Conservation (phyloP, 257 asterid species). For the Forsythia suspensa region DNA sequence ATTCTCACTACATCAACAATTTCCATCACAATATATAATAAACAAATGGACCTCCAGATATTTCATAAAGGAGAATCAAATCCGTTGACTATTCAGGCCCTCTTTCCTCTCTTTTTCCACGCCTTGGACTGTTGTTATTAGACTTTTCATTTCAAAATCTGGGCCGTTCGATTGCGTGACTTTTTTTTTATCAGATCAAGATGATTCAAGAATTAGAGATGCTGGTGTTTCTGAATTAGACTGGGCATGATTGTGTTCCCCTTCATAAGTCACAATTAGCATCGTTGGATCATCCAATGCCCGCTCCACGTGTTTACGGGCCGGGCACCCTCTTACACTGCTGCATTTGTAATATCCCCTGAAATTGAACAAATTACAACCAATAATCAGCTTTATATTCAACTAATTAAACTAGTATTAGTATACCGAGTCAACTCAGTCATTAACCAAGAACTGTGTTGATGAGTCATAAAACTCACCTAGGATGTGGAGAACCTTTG, state of each 20-base stretch:
- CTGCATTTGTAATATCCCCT: slow-evolving; percentile 79
- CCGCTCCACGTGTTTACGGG: slow-evolving; percentile 69
- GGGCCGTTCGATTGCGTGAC: slow-evolving; percentile 29
- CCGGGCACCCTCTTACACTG: slow-evolving; percentile 71
- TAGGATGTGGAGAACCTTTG: slow-evolving; percentile 82
- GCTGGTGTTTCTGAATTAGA: slow-evolving; percentile 46
- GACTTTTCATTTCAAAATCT: slow-evolving; percentile 11
- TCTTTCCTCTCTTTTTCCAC: slow-evolving; percentile 10
- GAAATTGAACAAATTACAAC: slow-evolving; percentile 12
- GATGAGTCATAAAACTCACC: slow-evolving; percentile 26
- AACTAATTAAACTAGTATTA: not conserved
- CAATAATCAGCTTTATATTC: not conserved
- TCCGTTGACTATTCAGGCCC: slow-evolving; percentile 35
- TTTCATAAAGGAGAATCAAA: not conserved
- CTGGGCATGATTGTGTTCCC: slow-evolving; percentile 61
- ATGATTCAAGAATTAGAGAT: slow-evolving; percentile 53
- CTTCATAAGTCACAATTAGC: slow-evolving; percentile 69
- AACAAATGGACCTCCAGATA: slow-evolving; percentile 30
- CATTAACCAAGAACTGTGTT: too few relatives aligned
- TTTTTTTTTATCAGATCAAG: slow-evolving; percentile 26
- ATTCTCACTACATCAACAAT: slow-evolving; percentile 59
- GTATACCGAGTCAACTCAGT: not conserved
- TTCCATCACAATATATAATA: slow-evolving; percentile 23
- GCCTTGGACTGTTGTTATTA: slow-evolving; percentile 28
- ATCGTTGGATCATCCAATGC: slow-evolving; percentile 64